phyloP scores from a whole-genome alignment of 495 filamentous ascomycete species.

The Trichoderma reesei region DNA sequence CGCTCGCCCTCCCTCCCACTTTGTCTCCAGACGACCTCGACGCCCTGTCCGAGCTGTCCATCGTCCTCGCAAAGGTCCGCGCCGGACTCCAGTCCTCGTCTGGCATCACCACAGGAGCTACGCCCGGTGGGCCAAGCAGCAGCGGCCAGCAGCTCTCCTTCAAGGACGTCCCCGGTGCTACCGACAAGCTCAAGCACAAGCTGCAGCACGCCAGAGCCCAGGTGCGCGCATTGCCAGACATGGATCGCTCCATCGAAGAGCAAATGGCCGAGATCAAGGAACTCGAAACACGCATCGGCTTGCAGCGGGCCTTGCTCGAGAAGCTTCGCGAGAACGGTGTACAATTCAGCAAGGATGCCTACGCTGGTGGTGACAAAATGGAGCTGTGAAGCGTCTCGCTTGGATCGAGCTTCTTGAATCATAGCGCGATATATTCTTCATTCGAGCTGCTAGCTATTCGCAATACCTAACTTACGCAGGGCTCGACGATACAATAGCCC shows the following conservation, averaged over 20 bases:
- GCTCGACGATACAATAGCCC: not conserved
- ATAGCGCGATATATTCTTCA: not conserved
- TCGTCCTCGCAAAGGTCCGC: conserved; percentile 65
- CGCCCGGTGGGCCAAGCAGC: conserved; percentile 14
- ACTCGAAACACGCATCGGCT: conserved; percentile 56
- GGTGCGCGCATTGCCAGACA: conserved; percentile 62
- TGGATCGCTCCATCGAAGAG: conserved; percentile 60
- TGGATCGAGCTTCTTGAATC: not conserved
- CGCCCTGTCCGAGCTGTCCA: conserved; percentile 71
- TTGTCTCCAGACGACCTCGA: conserved; percentile 63
- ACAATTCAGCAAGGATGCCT: conserved; percentile 20
- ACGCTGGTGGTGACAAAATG: conserved; percentile 17
- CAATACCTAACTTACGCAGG: not conserved
- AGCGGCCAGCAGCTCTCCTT: conserved; percentile 43
- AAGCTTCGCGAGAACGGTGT: conserved; percentile 33
- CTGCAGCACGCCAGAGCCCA: conserved; percentile 65
- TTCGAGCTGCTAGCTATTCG: not conserved
- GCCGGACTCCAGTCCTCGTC: conserved; percentile 20
- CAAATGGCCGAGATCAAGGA: conserved; percentile 72
- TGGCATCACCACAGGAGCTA: conserved; percentile 18
- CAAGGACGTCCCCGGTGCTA: conserved; percentile 68
- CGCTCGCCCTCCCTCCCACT: conserved; percentile 30
- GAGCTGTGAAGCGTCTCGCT: not conserved
- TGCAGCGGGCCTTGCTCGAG: conserved; percentile 47
- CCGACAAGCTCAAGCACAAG: conserved; percentile 65